Evolutionary conservation across 306 rosid genomes (phyloP).

Genomic region (Corylus avellana): DNA sequence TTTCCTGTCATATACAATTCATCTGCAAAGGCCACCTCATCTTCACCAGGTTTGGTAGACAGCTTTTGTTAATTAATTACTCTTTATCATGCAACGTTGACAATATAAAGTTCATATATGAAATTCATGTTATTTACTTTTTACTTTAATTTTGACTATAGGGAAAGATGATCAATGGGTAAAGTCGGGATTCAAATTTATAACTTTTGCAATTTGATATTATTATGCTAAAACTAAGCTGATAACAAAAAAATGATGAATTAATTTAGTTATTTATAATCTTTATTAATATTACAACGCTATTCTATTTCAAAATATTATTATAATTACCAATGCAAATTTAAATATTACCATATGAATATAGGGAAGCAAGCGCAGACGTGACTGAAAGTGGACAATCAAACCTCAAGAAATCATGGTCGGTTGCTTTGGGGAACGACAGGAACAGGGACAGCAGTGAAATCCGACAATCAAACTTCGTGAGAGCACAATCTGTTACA

Average conservation of each 20-base stretch:
- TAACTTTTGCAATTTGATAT: no score
- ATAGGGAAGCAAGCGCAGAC: neutral
- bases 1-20: constrained; percentile 48
- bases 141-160: no score
- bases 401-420: neutral
- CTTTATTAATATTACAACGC: no score
- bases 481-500: neutral
- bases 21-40: constrained; percentile 55
- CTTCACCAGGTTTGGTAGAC: constrained; percentile 37
- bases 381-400: neutral
- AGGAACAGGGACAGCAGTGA: neutral
- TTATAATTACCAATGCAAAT: neutral
- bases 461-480: neutral
- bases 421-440: neutral
- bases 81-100: no score
- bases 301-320: no score
- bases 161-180: no score
- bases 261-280: no score
- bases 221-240: no score
- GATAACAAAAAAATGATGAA: neutral
- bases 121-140: no score
- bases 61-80: neutral
- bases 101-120: no score
- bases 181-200: no score
- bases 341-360: neutral